Base-by-base conservation (phyloP, 2,329 filamentous ascomycete genomes). In the Ceratocystis alfenasii region DNA sequence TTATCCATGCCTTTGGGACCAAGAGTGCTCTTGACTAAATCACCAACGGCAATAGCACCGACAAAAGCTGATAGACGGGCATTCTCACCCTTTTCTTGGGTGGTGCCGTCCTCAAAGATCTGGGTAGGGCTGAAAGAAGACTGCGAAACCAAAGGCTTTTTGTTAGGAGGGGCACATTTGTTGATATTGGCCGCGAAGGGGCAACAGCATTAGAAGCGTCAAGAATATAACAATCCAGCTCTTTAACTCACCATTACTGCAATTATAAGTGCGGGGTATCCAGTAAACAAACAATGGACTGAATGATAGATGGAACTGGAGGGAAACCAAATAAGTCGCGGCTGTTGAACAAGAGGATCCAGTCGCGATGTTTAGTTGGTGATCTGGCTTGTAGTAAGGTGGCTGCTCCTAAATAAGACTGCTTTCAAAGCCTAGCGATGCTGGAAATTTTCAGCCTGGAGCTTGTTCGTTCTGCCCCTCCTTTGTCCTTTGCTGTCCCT, bases 1-100 rank as follows among this genome's bases (percentile, higher is more conserved):
- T 96, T 96, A 81, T 97, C 94, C 92, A 97, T 97, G 71, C 94
- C 94, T 80, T 97, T 97, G 46, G 94, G 94, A 5, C 94, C 94
- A 44, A 99, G 80, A 10, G 94, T 97, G 76, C 90, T 95, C 83
- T 99, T 99, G 65, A 99, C 94, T 71, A 99, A 78, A 73, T 99
- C 94, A 65, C 94, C 94, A 60, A 99, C 94, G 66, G 94, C 94
- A 74, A 99, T 99, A 75, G 94, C 94, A 72, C 94, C 94, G 66
- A 99, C 93, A 73, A 99, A 99, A 70, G 93, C 93, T n/a, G 90
- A 88, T 72, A 97, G 87, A 83, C 93, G 90, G 73, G 94, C 93
- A 88, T 97, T 97, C 81, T 97, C 93, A 73, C 94, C 94, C 81
- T 96, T 97, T 80, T 97, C 93, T 79, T 97, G 90, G 67, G 88